These are phyloP conservation scores for Penstemon eatonii DNA, from an alignment of 257 asterid species.

Conservation along the genomic window DNA sequence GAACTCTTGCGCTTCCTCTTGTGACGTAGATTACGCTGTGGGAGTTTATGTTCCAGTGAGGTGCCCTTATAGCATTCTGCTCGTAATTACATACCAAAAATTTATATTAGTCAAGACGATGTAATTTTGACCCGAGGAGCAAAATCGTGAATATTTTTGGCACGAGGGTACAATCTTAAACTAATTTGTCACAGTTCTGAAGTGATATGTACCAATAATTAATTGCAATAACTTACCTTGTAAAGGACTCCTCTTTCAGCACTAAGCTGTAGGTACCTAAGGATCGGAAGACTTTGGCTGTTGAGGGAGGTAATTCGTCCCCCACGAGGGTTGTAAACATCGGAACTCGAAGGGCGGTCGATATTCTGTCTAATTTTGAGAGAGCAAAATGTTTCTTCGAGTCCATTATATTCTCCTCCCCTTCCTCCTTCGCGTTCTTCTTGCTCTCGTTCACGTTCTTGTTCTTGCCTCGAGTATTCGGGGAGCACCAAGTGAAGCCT, in stretches of 20 bases:
- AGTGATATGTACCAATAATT: too few species aligned
- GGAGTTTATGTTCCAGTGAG: conserved; percentile 51
- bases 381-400: conserved; percentile 62
- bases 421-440: background rate
- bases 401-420: conserved; percentile 36
- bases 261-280: conserved; percentile 46
- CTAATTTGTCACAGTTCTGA: too few species aligned
- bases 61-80: conserved; percentile 53
- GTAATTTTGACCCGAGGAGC: too few species aligned
- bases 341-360: conserved; percentile 40
- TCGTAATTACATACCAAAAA: background rate
- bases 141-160: too few species aligned
- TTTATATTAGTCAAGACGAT: too few species aligned
- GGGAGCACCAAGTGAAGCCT: conserved; percentile 34
- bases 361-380: conserved; percentile 42
- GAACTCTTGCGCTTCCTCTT: conserved; percentile 54
- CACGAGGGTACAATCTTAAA: too few species aligned
- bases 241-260: conserved; percentile 56
- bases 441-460: background rate
- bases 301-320: conserved; percentile 55
- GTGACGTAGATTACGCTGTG: conserved; percentile 46
- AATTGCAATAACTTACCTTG: conserved; percentile 31
- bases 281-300: conserved; percentile 54
- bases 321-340: conserved; percentile 54
- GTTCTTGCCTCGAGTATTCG: conserved; percentile 24